Base-by-base conservation (phyloP, 768 basidiomycete species). In the Pilatotrama ljubarskyi region DNA sequence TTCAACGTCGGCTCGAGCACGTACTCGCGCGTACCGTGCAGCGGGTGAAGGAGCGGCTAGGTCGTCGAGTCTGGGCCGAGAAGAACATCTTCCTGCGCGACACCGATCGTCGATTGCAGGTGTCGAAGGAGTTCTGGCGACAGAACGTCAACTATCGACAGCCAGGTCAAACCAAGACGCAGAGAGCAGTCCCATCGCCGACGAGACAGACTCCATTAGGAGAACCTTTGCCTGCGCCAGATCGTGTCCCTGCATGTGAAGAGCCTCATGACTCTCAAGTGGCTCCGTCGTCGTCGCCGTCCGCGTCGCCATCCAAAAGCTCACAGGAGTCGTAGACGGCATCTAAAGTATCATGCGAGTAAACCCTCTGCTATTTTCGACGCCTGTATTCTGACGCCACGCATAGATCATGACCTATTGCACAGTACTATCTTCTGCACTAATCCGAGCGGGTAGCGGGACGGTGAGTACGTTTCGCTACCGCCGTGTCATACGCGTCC, bases 11-110 rank as follows among this genome's bases (percentile, higher is more conserved):
- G 32, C 70, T 85, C 13, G 69, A 70, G 13, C 72, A 73, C n/a
- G 72, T 80, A 2, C 62, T 83, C 7, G 80, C 75, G 5, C 82
- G 88, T 10, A 82, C 76, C 17, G 75, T 76, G 2, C 82, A 86
- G 62, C 82, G 90, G 17, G 57, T 84, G n/a, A 90, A 90, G 73
- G 89, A 92, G 73, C 78, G 83, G 29, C 73, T 91, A n/a, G 88
- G 88, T 9, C 83, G 91, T n/a, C 84, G 91, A 11, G 82, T 92
- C 0, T 91, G 88, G 88, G 69, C 63, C 5, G 77, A 70, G 32
- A 84, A 82, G 70, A 74, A 84, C 54, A 64, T 93, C 3, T 92
- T 80, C 66, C 54, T 91, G 47, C 68, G 68, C 25, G 64, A 65
- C n/a, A 55, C 61, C 35, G 41, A 44, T 11, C 13, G 56, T 17